Conservation (phyloP, 148 eudicot species). For the Chenopodium album region DNA sequence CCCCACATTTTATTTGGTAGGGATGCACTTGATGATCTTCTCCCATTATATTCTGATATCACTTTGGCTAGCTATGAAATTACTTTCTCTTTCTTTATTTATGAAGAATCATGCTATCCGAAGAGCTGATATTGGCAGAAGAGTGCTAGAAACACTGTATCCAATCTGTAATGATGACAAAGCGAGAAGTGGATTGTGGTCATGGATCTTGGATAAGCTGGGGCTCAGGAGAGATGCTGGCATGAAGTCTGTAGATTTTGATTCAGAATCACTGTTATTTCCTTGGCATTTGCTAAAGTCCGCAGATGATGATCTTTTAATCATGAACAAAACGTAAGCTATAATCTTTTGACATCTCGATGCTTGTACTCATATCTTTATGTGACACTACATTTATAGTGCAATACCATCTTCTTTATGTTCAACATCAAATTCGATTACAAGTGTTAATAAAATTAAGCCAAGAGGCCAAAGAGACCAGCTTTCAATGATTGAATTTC, state of each 20-base stretch:
- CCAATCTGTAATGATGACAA: slow-evolving; percentile 43
- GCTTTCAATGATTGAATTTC: not conserved
- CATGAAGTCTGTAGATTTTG: slow-evolving; percentile 39
- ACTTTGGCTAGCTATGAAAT: slow-evolving; percentile 2
- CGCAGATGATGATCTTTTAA: slow-evolving; percentile 37
- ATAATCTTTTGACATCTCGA: slow-evolving; percentile 5
- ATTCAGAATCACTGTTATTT: slow-evolving; percentile 52
- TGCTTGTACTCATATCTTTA: not conserved
- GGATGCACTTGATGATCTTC: slow-evolving; percentile 1
- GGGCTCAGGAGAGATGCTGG: slow-evolving; percentile 36
- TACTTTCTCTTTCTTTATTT: slow-evolving; percentile 19
- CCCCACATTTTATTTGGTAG: not conserved
- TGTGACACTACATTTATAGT: not conserved
- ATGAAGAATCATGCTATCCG: slow-evolving; percentile 92
- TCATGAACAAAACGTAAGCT: slow-evolving; percentile 70
- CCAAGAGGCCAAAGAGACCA: not conserved
- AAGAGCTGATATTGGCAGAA: slow-evolving; percentile 81
- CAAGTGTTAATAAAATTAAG: not conserved
- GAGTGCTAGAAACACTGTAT: slow-evolving; percentile 73
- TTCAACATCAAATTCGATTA: not conserved
- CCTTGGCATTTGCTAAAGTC: slow-evolving; percentile 91
- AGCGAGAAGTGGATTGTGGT: slow-evolving; percentile 49
- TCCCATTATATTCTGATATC: not conserved
- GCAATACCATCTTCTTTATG: not conserved
- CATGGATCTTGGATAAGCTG: slow-evolving; percentile 62